Evolutionary conservation across 2,329 filamentous ascomycete species (phyloP), one percentile per base, ranked within the genome.

Genomic region (Escovopsis sp.): DNA sequence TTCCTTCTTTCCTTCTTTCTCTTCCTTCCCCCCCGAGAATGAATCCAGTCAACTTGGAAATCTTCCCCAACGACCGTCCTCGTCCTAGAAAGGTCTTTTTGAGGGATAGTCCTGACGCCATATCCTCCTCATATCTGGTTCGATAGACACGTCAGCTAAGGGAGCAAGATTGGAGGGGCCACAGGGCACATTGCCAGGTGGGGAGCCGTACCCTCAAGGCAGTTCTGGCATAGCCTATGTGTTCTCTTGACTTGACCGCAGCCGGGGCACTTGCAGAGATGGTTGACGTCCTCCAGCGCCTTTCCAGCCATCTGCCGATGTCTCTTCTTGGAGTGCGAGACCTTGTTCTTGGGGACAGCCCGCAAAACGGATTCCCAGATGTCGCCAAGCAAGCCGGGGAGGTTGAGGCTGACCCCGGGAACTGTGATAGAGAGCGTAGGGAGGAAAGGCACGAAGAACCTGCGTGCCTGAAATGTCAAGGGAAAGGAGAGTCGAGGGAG

Each of bases 331-430:
- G 84, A 84, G 58, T 98, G 85, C 29, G 88, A 94, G 25, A 86
- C 92, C 72, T 96, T 98, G 66, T 94, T 96, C 71, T 98, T 98
- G 5, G 90, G 90, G 13, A 96, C 90, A 1, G 90, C 90, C 45
- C 78, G 78, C 46, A 98, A 68, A 31, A 98, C 72, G 5, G 83
- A 86, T 47, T 94, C 88, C 88, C 88, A 96, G 49, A 98, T 76
- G 43, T 81, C 82, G 37, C 73, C 76, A 16, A 94, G 61, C n/a
- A 86, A 53, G 34, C 64, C 72, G 8, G 65, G 66, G 10, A 71
- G 49, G 38, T 60, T 61, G 38, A 68, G 52, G 45, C 75, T 67
- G 44, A 83, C 63, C 27, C 70, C 63, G 17, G 80, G 74, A 27
- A 79, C 56, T 6, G 73, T 62, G 40, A 78, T 61, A 13, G 70